phyloP scores from a whole-genome alignment of 2,329 filamentous ascomycete genomes.

The Penicillium sp. region DNA sequence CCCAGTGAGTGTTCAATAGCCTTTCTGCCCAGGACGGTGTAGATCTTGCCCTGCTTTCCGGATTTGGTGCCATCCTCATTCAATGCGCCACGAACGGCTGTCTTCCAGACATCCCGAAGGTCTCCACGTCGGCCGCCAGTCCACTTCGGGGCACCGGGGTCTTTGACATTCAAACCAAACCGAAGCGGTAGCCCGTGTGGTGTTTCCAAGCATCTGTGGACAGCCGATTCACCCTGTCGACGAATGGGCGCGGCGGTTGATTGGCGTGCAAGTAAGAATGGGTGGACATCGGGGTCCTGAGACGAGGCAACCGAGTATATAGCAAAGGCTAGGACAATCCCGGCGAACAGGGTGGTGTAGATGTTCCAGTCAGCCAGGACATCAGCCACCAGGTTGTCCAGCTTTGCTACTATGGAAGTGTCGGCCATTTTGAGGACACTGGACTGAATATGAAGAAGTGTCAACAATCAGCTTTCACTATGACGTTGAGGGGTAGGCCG shows the following conservation, averaged over 20 bases:
- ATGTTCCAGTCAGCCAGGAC: conserved; percentile 79
- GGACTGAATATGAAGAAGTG: conserved; percentile 1
- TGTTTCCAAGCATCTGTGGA: conserved; percentile 80
- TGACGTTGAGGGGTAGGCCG: conserved; percentile 25
- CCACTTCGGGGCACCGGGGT: conserved; percentile 79
- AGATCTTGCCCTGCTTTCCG: conserved; percentile 67
- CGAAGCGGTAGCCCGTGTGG: conserved; percentile 83
- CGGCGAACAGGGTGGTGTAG: conserved; percentile 72
- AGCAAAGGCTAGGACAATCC: conserved; percentile 66
- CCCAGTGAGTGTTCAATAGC: conserved; percentile 71
- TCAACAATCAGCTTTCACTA: conserved; percentile 13
- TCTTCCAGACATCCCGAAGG: conserved; percentile 85
- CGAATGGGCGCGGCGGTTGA: conserved; percentile 75
- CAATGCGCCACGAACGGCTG: conserved; percentile 64
- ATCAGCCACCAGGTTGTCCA: conserved; percentile 71
- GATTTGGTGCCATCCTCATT: conserved; percentile 63
- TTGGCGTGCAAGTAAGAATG: conserved; percentile 85
- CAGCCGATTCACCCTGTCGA: conserved; percentile 79
- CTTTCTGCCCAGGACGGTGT: conserved; percentile 77
- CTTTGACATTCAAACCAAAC: conserved; percentile 78
- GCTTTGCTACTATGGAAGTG: conserved; percentile 62
- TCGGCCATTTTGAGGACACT: conserved; percentile 36
- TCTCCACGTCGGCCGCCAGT: conserved; percentile 82
- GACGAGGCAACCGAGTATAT: conserved; percentile 70
- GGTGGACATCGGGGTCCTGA: conserved; percentile 86